Base-by-base conservation (phyloP, 306 rosid genomes). In the Carpinus viminea region DNA sequence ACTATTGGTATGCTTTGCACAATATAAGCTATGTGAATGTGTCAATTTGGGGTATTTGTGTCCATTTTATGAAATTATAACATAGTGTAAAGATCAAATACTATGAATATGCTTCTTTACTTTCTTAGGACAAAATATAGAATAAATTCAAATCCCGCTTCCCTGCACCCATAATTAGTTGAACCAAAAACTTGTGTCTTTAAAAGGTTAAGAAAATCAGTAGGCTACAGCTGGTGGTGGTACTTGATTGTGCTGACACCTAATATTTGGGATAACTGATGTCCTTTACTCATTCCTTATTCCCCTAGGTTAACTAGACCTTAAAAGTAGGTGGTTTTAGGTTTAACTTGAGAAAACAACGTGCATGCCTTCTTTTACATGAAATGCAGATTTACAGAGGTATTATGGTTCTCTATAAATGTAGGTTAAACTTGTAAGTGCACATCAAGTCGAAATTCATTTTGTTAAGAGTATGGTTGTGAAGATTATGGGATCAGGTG, bases 401-500 rank as follows among this genome's bases (percentile, higher is more conserved):
- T 62, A 18, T 64, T 74, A 57, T 36, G 68, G 68, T 71, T 72
- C 60, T 20, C 65, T 48, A 18, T 50, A 64, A 53, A 11, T 90
- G 88, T 97, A 95, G 97, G 75, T 60, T 74, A 91, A 92, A 81
- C 85, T 90, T 59, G 62, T 86, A 24, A 83, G 75, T 55, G 83
- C 92, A 73, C 82, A 91, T 83, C 87, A 86, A 81, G 65, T 84
- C 17, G 95, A 92, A 80, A 86, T 92, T 66, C 82, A 87, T 74
- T 86, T 81, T 71, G 92, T 87, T 45, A 85, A 68, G 86, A 82
- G 61, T 26, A 55, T 91, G 53, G 7, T 87, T 43, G 53, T 74
- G 82, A 88, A 81, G 85, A 72, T 88, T 62, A 76, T 81, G 78
- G 85, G 90, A 78, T 87, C 95, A 87, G 98, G 98, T 92, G 74